Base-by-base conservation (phyloP, 495 filamentous ascomycete genomes). In the Penicillium turbatum region DNA sequence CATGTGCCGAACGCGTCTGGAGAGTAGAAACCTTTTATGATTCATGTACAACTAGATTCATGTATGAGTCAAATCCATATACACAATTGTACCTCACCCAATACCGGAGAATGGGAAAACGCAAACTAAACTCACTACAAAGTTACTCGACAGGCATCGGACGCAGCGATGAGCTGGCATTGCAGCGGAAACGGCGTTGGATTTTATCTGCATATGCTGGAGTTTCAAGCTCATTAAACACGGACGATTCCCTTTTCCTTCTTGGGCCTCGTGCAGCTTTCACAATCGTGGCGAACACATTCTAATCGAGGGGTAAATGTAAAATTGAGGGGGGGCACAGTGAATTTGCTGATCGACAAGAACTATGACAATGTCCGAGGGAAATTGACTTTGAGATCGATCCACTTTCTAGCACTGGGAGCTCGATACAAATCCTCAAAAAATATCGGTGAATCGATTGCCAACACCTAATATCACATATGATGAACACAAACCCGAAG, bases 121-220 rank as follows among this genome's bases (percentile, higher is more conserved):
- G 51, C 44, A 48, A 42, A 3, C 13, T 21, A 30, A 16, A 27
- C 15, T 44, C 26, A 44, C 5, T 1, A 47, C 37, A 53, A 55
- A 65, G 61, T 70, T 73, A 66, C 66, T 70, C 67, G 71, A 64
- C 70, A 72, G 72, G 72, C 73, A 70, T 73, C 74, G 78, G 79
- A 89, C 86, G 88, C 86, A 88, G 72, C 86, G 86, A 89, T 91
- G 88, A 89, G 88, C 84, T 91, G 88, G 85, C 88, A 90, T 81
- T 81, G 60, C 59, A 61, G 69, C 57, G 65, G 70, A 59, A 58
- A 62, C 49, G 56, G 63, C 40, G 55, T 51, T 55, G 48, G 46
- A 31, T 48, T 62, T 56, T 55, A 63, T 61, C 48, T 54, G 53
- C 42, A 52, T 27, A 48, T 43, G 37, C 43, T 61, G 51, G 57